phyloP scores from a whole-genome alignment of 2,329 filamentous ascomycete genomes.

The Colletotrichum neosansevieriae region DNA sequence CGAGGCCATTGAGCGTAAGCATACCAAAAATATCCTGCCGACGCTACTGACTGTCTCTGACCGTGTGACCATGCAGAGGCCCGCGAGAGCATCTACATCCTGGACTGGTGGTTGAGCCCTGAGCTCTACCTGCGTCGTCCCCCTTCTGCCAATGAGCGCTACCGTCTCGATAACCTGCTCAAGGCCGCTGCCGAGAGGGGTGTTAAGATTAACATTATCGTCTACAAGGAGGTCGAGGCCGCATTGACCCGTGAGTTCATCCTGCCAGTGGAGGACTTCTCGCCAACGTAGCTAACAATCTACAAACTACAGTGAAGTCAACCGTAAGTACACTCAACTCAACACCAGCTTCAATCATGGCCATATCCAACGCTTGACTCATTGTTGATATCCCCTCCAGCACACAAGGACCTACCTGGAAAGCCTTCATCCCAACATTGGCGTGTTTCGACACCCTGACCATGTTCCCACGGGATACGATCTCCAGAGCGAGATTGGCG shows the following conservation, averaged over 20 bases:
- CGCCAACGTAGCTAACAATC: constrained; percentile 32
- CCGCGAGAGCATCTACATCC: constrained; percentile 82
- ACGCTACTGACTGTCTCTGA: constrained; percentile 17
- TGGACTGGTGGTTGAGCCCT: constrained; percentile 92
- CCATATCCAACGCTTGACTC: constrained; percentile 42
- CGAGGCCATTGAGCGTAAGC: constrained; percentile 75
- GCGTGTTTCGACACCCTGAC: constrained; percentile 91
- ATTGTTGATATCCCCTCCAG: constrained; percentile 45
- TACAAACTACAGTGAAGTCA: constrained; percentile 52
- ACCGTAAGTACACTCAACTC: constrained; percentile 51
- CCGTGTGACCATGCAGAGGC: constrained; percentile 63
- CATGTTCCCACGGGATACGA: constrained; percentile 81
- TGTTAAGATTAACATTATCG: constrained; percentile 85
- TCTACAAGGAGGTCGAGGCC: constrained; percentile 92
- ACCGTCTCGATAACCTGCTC: constrained; percentile 86
- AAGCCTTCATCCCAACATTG: constrained; percentile 83
- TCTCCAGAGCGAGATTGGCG: constrained; percentile 75
- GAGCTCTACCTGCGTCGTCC: constrained; percentile 89
- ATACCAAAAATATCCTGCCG: background rate
- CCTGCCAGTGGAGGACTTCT: constrained; percentile 45
- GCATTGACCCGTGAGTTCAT: constrained; percentile 78
- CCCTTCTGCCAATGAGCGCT: constrained; percentile 83
- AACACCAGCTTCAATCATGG: constrained; percentile 62
- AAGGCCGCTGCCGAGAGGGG: constrained; percentile 85
- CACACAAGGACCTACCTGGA: constrained; percentile 88